Base-by-base conservation (phyloP, 2,329 filamentous ascomycete species). In the Verticillium nonalfalfae region DNA sequence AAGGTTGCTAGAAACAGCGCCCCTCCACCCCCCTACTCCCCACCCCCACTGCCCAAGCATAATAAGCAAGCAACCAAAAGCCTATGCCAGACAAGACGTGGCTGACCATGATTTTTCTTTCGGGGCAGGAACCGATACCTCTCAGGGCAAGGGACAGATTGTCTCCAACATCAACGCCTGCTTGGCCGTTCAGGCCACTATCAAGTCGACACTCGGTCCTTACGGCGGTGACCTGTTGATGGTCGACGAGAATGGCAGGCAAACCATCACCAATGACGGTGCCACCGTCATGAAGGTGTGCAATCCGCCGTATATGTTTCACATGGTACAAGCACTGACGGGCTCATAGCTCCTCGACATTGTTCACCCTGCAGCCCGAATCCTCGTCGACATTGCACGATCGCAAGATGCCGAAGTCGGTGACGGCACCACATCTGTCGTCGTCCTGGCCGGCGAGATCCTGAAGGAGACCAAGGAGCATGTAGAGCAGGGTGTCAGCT, bases 361-460 rank as follows among this genome's bases (percentile, higher is more conserved):
- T 71, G 91, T 99, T 65, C 95, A 99, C 81, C 95, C 95, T 68
- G 95, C 95, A 68, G 95, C 95, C 70, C 89, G 93, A 76, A 95
- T 99, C 75, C 90, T 99, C 72, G 96, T 95, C 76, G 95, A 99
- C 75, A 99, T 99, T 73, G 94, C 95, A 66, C 89, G 95, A 78
- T 98, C 94, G 74, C 95, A 99, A 89, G 95, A 99, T 76, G 95
- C 95, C 68, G 95, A 99, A 82, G 95, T 99, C 62, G 95, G 95
- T 71, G 95, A 99, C 74, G 95, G 95, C 71, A 99, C 95, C 61
- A 99, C 95, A 31, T 97, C 93, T 3, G 95, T 99, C 26, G 95
- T 99, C 56, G 94, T 99, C 33, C 79, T 99, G 62, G 95, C 95
- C n/a, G 95, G 95, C 65, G 94, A 98, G 79, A 94, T 99, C 70